A percentile compares a stretch with the other conserved stretches of the same genome.
Conservation (phyloP, 148 eudicot species). For the Rhododendron ovatum region DNA sequence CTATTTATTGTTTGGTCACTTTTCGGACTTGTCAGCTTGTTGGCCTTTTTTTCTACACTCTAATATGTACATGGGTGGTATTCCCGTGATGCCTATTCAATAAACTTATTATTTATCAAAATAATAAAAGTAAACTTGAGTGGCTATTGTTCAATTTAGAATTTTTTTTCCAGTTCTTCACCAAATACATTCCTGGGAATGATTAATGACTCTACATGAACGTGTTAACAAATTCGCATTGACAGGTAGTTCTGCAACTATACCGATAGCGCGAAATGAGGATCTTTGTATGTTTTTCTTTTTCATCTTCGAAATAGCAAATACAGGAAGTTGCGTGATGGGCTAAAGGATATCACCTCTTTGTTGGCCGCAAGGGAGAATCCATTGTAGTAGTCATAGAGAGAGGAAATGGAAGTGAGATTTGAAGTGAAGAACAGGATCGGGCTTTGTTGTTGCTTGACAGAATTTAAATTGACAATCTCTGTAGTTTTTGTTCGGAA, state of each 20-base stretch:
- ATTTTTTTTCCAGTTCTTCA: not conserved
- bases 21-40: not conserved
- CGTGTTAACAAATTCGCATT: not conserved
- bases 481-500: not conserved
- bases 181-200: not conserved
- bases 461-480: not conserved
- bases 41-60: not conserved
- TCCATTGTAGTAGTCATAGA: not conserved
- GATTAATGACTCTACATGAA: not conserved
- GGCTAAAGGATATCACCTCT: not conserved
- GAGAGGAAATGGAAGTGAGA: not conserved
- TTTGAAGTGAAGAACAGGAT: not conserved
- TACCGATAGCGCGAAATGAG: not conserved
- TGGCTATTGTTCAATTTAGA: not conserved
- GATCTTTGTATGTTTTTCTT: not conserved
- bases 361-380: not conserved
- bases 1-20: not conserved
- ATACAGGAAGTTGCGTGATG: not conserved
- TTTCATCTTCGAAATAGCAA: not conserved
- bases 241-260: not conserved
- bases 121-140: not conserved
- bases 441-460: not conserved
- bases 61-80: not conserved
- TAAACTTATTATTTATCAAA: not conserved
- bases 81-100: not conserved